These are phyloP conservation scores for Immersiporthe knoxdaviesiana DNA, from an alignment of 2,329 filamentous ascomycete genomes.

Conservation along the genomic window DNA sequence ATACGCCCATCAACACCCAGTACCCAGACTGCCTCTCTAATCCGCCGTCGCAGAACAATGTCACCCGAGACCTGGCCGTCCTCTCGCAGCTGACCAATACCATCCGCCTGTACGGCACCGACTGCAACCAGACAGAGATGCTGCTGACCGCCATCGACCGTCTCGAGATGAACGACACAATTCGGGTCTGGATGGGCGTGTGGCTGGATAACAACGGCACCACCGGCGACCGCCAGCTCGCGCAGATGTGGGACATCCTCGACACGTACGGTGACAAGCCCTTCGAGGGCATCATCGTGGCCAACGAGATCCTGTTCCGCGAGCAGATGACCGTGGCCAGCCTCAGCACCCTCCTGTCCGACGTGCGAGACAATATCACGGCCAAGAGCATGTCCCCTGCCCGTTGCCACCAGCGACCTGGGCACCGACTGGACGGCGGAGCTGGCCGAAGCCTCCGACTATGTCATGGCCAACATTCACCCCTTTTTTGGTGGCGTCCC, in stretches of 20 bases:
- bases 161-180: constrained; percentile 68
- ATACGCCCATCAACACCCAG: constrained; percentile 88
- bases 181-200: constrained; percentile 94
- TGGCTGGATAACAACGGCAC: constrained; percentile 86
- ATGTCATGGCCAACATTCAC: constrained; percentile 96
- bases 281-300: constrained; percentile 81
- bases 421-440: constrained; percentile 81
- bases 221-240: constrained; percentile 80
- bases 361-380: constrained; percentile 75
- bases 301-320: constrained; percentile 79
- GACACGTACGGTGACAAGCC: constrained; percentile 67
- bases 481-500: constrained; percentile 88
- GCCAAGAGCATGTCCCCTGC: constrained; percentile 67
- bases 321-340: constrained; percentile 69
- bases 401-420: constrained; percentile 85
- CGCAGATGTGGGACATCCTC: constrained; percentile 83
- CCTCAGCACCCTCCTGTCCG: constrained; percentile 66
- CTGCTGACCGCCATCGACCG: constrained; percentile 79
- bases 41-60: constrained; percentile 88
- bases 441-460: constrained; percentile 74
- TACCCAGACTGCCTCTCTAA: constrained; percentile 80
- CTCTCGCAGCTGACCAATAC: constrained; percentile 88
- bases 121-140: constrained; percentile 98
- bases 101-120: constrained; percentile 88
- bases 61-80: constrained; percentile 88